phyloP scores from a whole-genome alignment of 73 alveolate species.

The Paramecium caudatum region DNA sequence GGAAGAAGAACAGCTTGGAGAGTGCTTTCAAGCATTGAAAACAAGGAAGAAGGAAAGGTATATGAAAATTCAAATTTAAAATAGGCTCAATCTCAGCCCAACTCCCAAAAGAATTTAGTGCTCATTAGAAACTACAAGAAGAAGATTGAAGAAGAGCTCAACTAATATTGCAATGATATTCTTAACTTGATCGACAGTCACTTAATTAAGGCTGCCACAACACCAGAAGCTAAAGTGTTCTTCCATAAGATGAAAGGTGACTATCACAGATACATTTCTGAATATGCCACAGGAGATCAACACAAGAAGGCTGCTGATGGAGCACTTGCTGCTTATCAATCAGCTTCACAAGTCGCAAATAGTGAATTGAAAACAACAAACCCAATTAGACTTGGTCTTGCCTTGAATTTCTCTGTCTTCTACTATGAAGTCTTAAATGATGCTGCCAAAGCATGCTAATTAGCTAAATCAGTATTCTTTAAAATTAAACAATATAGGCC shows the following conservation, averaged over 20 bases:
- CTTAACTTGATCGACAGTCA: slow-evolving; percentile 78
- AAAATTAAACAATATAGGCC: slow-evolving; percentile 82
- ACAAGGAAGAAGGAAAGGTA: slow-evolving; percentile 84
- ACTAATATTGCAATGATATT: slow-evolving; percentile 80
- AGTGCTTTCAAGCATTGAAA: slow-evolving; percentile 81
- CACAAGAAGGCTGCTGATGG: slow-evolving; percentile 86
- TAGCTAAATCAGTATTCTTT: slow-evolving; percentile 90
- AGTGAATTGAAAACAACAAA: slow-evolving; percentile 85
- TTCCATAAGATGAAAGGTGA: slow-evolving; percentile 91
- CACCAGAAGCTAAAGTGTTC: slow-evolving; percentile 87
- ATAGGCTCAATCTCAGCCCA: slow-evolving; percentile 70
- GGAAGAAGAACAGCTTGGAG: slow-evolving; percentile 89
- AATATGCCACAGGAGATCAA: slow-evolving; percentile 82
- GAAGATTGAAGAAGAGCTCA: slow-evolving; percentile 84
- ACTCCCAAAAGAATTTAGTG: slow-evolving; percentile 58
- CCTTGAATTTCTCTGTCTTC: slow-evolving; percentile 94
- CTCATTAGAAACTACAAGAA: slow-evolving; percentile 79
- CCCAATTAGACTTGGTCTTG: slow-evolving; percentile 92
- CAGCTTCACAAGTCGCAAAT: slow-evolving; percentile 86
- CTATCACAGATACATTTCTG: slow-evolving; percentile 89
- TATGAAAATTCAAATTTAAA: slow-evolving; percentile 67
- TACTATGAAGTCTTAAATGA: slow-evolving; percentile 93
- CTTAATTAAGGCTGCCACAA: slow-evolving; percentile 81
- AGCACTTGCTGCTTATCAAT: slow-evolving; percentile 89
- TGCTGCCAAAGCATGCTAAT: slow-evolving; percentile 89